Conservation (phyloP, 306 rosid species). For the Quercus cerris region DNA sequence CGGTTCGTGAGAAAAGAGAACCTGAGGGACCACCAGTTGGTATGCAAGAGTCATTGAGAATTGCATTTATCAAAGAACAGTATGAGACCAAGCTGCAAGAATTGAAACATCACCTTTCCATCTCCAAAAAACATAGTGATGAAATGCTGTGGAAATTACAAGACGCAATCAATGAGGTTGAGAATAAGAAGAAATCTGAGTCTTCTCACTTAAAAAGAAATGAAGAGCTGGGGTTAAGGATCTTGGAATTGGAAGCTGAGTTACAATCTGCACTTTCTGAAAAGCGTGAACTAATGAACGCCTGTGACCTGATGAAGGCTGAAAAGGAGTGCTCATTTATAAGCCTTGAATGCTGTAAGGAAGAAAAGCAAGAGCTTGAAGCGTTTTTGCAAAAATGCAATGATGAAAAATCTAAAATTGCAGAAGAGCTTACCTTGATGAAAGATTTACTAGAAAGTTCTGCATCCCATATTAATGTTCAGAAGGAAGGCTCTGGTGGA, state of each 20-base stretch:
- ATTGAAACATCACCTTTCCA: constrained; percentile 71
- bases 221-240: constrained; percentile 74
- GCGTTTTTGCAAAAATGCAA: constrained; percentile 67
- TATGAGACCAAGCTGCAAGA: constrained; percentile 94
- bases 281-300: constrained; percentile 77
- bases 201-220: constrained; percentile 68
- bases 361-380: constrained; percentile 89
- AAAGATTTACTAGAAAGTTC: constrained; percentile 51
- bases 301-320: constrained; percentile 80
- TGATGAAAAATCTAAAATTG: constrained; percentile 68
- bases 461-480: constrained; percentile 33
- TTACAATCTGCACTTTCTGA: constrained; percentile 69
- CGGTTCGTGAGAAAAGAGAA: constrained; percentile 69
- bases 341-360: constrained; percentile 93
- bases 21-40: constrained; percentile 64
- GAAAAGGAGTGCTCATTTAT: constrained; percentile 93
- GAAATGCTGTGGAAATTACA: constrained; percentile 95
- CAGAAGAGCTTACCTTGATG: constrained; percentile 51
- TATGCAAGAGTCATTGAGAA: constrained; percentile 90
- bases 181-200: constrained; percentile 75
- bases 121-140: constrained; percentile 79
- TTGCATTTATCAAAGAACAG: constrained; percentile 95
- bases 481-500: constrained; percentile 31
- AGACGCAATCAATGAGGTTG: constrained; percentile 75
- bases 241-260: constrained; percentile 84